Conservation (phyloP, 139 green algal genomes). For the Tetradesmus lagerheimii region DNA sequence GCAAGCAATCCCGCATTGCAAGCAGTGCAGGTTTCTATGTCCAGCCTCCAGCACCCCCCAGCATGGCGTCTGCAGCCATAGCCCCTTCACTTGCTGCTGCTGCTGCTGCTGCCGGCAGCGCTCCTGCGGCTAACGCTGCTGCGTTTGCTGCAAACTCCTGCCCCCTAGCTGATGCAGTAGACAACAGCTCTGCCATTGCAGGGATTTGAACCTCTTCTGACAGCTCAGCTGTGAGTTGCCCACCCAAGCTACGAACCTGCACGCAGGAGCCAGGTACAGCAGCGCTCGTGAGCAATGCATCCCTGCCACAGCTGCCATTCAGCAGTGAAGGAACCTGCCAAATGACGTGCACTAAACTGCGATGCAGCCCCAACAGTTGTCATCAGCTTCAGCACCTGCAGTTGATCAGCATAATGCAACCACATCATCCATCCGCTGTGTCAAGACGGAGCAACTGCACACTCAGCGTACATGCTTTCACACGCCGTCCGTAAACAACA, state of each 20-base stretch:
- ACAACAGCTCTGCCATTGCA: not conserved
- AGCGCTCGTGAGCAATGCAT: no score
- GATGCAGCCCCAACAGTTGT: no score
- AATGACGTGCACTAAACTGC: not conserved
- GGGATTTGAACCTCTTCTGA: not conserved
- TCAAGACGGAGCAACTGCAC: not conserved
- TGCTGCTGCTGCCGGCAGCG: constrained; percentile 9
- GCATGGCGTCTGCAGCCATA: not conserved
- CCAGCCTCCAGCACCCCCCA: not conserved
- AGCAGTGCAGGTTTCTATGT: not conserved
- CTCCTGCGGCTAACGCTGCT: not conserved
- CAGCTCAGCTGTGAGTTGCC: not conserved
- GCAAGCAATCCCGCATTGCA: not conserved
- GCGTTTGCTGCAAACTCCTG: not conserved
- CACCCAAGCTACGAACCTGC: constrained; percentile 24
- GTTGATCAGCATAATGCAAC: not conserved
- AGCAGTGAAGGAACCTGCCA: not conserved
- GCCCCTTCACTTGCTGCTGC: constrained; percentile 2
- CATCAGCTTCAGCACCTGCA: not conserved
- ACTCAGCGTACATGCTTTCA: not conserved
- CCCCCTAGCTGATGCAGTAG: not conserved
- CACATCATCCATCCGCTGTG: no score
- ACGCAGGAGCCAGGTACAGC: not conserved
- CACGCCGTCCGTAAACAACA: not conserved
- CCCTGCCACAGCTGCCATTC: not conserved